Conservation (phyloP, 768 basidiomycete species). For the Kwoniella shandongensis region DNA sequence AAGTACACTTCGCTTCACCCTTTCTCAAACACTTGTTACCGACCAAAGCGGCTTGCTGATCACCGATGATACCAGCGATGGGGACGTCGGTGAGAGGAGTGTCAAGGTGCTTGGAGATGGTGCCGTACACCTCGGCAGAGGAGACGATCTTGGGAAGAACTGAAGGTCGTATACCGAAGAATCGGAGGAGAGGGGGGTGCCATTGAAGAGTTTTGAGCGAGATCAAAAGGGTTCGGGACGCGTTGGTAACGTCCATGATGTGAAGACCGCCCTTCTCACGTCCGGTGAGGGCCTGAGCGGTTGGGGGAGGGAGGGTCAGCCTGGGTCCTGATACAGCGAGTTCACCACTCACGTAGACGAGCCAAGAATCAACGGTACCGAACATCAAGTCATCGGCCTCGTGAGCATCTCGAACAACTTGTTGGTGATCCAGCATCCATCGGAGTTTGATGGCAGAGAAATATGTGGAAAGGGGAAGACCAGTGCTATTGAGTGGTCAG, state of each 20-base stretch:
- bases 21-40: slow-evolving; percentile 91
- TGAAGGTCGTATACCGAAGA: slow-evolving; percentile 76
- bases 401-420: slow-evolving; percentile 73
- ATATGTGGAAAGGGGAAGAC: slow-evolving; percentile 93
- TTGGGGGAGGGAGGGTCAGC: slow-evolving; percentile 1
- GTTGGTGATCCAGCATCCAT: slow-evolving; percentile 91
- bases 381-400: slow-evolving; percentile 77
- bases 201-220: slow-evolving; percentile 78
- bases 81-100: slow-evolving; percentile 67
- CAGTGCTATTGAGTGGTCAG: slow-evolving; percentile 63
- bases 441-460: slow-evolving; percentile 95
- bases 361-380: slow-evolving; percentile 97
- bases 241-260: slow-evolving; percentile 91
- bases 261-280: slow-evolving; percentile 69
- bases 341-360: slow-evolving; percentile 67
- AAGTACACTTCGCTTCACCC: slow-evolving; percentile 97
- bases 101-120: slow-evolving; percentile 58
- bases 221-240: slow-evolving; percentile 90
- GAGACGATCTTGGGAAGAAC: slow-evolving; percentile 85
- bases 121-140: slow-evolving; percentile 88
- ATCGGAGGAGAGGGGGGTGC: slow-evolving; percentile 77
- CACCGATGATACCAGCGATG: slow-evolving; percentile 92
- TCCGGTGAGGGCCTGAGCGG: slow-evolving; percentile 72
- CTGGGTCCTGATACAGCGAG: slow-evolving; percentile 8
- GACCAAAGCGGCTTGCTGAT: slow-evolving; percentile 94